phyloP scores from a whole-genome alignment of 1,139 yeast species.

The Nakaseomyces bracarensis region DNA sequence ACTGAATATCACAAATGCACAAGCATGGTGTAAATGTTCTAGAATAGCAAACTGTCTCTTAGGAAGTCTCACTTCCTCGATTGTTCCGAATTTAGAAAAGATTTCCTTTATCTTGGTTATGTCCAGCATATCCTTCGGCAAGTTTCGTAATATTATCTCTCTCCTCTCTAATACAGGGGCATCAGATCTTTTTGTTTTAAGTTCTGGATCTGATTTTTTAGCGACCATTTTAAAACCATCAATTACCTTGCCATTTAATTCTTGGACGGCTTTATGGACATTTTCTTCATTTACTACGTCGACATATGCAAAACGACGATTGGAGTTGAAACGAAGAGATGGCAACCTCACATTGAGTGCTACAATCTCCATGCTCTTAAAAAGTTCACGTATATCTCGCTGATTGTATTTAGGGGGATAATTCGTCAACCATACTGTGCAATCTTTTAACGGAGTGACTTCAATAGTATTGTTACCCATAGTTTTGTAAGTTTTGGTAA shows the following conservation, averaged over 20 bases:
- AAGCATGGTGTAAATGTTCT: slow-evolving; percentile 38
- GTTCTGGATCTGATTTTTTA: slow-evolving; percentile 49
- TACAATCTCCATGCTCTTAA: slow-evolving; percentile 40
- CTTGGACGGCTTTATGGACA: slow-evolving; percentile 43
- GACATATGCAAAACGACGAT: slow-evolving; percentile 68
- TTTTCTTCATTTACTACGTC: slow-evolving; percentile 40
- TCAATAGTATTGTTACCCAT: slow-evolving; percentile 38
- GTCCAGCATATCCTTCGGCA: slow-evolving; percentile 35
- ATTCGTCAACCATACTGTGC: slow-evolving; percentile 46
- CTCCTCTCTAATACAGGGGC: slow-evolving; percentile 43
- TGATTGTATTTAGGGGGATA: slow-evolving; percentile 53
- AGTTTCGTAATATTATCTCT: slow-evolving; percentile 45
- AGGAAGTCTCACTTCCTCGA: slow-evolving; percentile 46
- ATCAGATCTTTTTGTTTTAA: slow-evolving; percentile 35
- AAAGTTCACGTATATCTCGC: slow-evolving; percentile 37
- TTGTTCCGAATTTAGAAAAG: slow-evolving; percentile 39
- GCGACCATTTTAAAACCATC: slow-evolving; percentile 40
- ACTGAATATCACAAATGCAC: slow-evolving; percentile 47
- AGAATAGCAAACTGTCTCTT: slow-evolving; percentile 25
- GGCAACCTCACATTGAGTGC: slow-evolving; percentile 57
- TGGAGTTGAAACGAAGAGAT: slow-evolving; percentile 45
- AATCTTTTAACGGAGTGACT: slow-evolving; percentile 33
- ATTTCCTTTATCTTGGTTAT: slow-evolving; percentile 28
- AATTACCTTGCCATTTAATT: slow-evolving; percentile 37
- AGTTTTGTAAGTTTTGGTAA: slow-evolving; percentile 49